Evolutionary conservation across 1,139 yeast genomes (phyloP).

Genomic region (Martiniozyma asiatica): DNA sequence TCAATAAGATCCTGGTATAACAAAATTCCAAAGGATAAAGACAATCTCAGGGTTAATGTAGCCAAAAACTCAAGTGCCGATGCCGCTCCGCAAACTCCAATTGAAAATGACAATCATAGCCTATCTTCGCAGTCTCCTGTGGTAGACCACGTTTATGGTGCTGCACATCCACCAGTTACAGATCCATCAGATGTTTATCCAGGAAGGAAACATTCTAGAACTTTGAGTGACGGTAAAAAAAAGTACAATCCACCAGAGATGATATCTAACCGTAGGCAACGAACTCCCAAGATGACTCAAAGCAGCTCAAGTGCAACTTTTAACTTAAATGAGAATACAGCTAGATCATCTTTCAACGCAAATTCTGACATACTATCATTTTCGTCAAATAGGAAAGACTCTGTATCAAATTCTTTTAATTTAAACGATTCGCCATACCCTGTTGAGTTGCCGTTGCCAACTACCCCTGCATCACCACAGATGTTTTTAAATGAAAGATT

Average conservation of each 20-base stretch:
- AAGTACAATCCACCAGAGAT: conserved; percentile 48
- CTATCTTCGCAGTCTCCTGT: too few relatives aligned
- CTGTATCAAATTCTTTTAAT: conserved; percentile 6
- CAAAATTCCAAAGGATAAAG: too few relatives aligned
- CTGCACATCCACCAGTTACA: background rate
- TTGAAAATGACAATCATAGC: too few relatives aligned
- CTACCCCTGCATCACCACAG: conserved; percentile 8
- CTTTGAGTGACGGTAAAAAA: conserved; percentile 1
- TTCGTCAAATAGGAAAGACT: conserved; percentile 9
- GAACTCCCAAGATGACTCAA: conserved; percentile 10
- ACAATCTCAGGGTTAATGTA: too few relatives aligned
- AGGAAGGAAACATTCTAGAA: background rate
- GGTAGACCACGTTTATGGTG: too few relatives aligned
- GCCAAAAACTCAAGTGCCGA: too few relatives aligned
- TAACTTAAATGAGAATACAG: background rate
- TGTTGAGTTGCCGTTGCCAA: background rate
- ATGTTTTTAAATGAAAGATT: conserved; percentile 13
- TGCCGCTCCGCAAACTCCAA: conserved; percentile 7
- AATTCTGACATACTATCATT: conserved; percentile 8
- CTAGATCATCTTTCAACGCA: background rate
- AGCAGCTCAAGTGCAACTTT: conserved; percentile 1
- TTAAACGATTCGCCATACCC: conserved; percentile 6
- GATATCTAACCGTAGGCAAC: conserved; percentile 44
- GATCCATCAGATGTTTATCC: background rate
- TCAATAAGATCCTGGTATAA: conserved; percentile 64